Evolutionary conservation across 352 stramenopile species (phyloP), one percentile per base, ranked within the genome.

Genomic region (Phytopythium kandeliae): DNA sequence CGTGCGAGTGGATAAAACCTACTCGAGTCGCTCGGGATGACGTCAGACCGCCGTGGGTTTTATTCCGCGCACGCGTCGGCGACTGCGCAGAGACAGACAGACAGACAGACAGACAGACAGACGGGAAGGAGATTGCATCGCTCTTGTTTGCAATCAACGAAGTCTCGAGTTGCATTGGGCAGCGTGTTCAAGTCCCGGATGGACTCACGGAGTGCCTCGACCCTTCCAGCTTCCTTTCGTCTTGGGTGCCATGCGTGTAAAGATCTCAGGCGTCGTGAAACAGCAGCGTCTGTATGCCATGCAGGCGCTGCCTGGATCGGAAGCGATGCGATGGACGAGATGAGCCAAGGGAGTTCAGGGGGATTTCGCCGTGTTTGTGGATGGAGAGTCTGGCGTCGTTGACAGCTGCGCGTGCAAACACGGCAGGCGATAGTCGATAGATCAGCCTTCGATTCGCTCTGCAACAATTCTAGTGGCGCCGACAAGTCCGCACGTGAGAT

Each of bases 11-110:
- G 28, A 26, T 26, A 49, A 49, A 49, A 49, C 24, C 43, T 37
- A 8, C 38, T 26, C 4, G 5, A 21, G 4, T 8, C 5, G 16
- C 7, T 12, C 1, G 4, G 12, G 43, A 49, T 49, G 43, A 49
- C 43, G 28, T 49, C 43, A 49, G 43, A 49, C 9, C 26, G 25
- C 15, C 26, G 2, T 30, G 30, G 43, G 28, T 49, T 49, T 49
- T 49, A 37, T 35, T 25, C 15, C 22, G 3, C 12, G 15, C 8
- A 15, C 0, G 26, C 43, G 43, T 49, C 37, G 26, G 5, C 35
- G 11, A 5, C 28, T 33, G 43, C 17, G 24, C 6, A 35, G 25
- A 37, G 25, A 35, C 24, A 35, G 30, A 28, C 12, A 44, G n/a
- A 44, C 19, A 11, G 3, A 24, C 37, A 26, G 22, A n/a, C 19